phyloP scores from a whole-genome alignment of 31 red algal species.

The Asparagopsis taxiformis region DNA sequence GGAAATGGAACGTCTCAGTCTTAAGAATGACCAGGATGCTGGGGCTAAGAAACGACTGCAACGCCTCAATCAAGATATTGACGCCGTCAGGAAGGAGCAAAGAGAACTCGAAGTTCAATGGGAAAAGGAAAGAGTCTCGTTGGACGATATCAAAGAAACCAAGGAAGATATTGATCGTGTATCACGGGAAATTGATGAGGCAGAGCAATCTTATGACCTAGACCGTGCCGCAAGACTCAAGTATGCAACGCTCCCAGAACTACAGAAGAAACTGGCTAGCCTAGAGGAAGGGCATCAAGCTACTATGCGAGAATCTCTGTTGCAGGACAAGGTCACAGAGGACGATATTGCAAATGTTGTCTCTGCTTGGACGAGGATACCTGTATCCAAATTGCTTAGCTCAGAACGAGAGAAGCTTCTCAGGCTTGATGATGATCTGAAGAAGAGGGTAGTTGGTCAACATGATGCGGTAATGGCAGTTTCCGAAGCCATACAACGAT shows the following conservation, averaged over 20 bases:
- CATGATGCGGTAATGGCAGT: constrained; percentile 88
- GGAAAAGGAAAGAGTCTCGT: constrained; percentile 70
- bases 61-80: constrained; percentile 66
- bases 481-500: constrained; percentile 92
- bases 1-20: constrained; percentile 93
- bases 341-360: constrained; percentile 98
- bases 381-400: constrained; percentile 83
- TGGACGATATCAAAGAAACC: constrained; percentile 76
- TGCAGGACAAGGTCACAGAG: constrained; percentile 93
- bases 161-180: constrained; percentile 89
- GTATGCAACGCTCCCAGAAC: constrained; percentile 71
- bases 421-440: constrained; percentile 67
- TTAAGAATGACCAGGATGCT: constrained; percentile 88
- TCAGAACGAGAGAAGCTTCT: constrained; percentile 92
- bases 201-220: constrained; percentile 89
- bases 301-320: constrained; percentile 45
- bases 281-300: constrained; percentile 40
- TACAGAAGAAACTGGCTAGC: constrained; percentile 71
- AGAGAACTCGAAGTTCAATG: constrained; percentile 81
- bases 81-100: constrained; percentile 66
- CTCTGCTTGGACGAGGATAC: constrained; percentile 96
- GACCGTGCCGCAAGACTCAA: constrained; percentile 89
- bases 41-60: constrained; percentile 48
- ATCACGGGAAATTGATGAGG: constrained; percentile 82
- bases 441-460: constrained; percentile 94